These are phyloP conservation scores for Leccinum solheimii DNA, from an alignment of 1,284 basidiomycete genomes.

Conservation along the genomic window DNA sequence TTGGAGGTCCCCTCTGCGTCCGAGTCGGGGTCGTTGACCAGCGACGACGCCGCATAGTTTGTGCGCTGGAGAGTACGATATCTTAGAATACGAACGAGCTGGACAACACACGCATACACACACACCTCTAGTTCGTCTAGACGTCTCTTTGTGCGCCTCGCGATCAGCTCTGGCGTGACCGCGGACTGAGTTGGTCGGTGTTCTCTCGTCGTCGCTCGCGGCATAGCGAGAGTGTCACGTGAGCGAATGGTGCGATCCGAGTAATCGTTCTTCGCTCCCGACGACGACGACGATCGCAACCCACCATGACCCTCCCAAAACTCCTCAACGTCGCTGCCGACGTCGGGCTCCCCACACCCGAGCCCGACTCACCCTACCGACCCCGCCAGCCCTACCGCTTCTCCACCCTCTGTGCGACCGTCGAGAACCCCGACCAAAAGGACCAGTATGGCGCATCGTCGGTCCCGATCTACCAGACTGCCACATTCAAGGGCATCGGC, in stretches of 20 bases:
- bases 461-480: slow-evolving; percentile 96
- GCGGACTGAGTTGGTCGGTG: slow-evolving; percentile 37
- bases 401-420: slow-evolving; percentile 88
- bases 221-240: slow-evolving; percentile 26
- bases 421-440: slow-evolving; percentile 85
- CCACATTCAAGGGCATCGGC: slow-evolving; percentile 96
- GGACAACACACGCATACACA: background rate
- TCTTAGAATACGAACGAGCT: slow-evolving; percentile 3
- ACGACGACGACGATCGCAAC: slow-evolving; percentile 11
- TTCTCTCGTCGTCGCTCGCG: slow-evolving; percentile 39
- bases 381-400: slow-evolving; percentile 74
- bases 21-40: slow-evolving; percentile 48
- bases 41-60: slow-evolving; percentile 64
- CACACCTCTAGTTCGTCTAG: slow-evolving; percentile 79
- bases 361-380: slow-evolving; percentile 69
- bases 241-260: background rate
- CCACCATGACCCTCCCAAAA: slow-evolving; percentile 22
- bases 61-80: slow-evolving; percentile 51
- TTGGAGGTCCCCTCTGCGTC: slow-evolving; percentile 32
- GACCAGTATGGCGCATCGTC: slow-evolving; percentile 96
- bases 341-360: slow-evolving; percentile 66
- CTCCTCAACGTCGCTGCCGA: slow-evolving; percentile 21
- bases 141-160: slow-evolving; percentile 71
- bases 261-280: background rate
- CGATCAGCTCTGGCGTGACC: slow-evolving; percentile 63